Evolutionary conservation across 352 stramenopile genomes (phyloP).

Genomic region (Phytophthora fragariae): DNA sequence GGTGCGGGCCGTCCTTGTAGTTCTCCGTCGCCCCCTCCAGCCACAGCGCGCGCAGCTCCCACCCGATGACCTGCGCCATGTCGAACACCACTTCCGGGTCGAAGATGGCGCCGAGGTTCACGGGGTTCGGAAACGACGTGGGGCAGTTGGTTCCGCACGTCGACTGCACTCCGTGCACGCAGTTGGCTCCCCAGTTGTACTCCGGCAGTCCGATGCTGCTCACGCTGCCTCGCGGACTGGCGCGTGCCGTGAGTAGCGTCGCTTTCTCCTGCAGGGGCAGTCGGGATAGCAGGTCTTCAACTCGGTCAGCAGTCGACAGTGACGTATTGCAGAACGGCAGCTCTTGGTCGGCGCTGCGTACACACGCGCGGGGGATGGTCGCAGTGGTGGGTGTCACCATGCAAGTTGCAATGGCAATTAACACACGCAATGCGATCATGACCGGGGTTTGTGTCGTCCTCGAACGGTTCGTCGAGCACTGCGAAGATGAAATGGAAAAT

Average conservation of each 20-base stretch:
- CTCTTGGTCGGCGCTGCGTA: slow-evolving; percentile 16
- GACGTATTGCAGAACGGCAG: slow-evolving; percentile 54
- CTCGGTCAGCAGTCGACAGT: slow-evolving; percentile 60
- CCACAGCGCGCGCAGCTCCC: slow-evolving; percentile 82
- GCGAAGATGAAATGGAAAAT: too few species aligned
- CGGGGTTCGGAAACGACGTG: slow-evolving; percentile 93
- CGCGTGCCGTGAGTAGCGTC: slow-evolving; percentile 67
- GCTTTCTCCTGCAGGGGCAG: slow-evolving; percentile 80
- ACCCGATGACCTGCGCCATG: slow-evolving; percentile 91
- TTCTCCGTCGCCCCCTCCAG: slow-evolving; percentile 81
- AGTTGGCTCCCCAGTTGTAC: slow-evolving; percentile 96
- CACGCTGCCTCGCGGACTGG: slow-evolving; percentile 77
- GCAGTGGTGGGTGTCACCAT: too few species aligned
- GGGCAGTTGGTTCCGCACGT: slow-evolving; percentile 80
- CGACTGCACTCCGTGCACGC: slow-evolving; percentile 92
- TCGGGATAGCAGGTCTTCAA: slow-evolving; percentile 78
- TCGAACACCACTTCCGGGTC: slow-evolving; percentile 77
- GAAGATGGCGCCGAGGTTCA: slow-evolving; percentile 91
- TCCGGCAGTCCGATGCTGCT: slow-evolving; percentile 82
- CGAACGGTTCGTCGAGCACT: too few species aligned
- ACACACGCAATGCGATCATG: too few species aligned
- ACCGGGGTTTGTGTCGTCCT: too few species aligned
- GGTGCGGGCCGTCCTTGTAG: slow-evolving; percentile 61
- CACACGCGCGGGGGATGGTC: slow-evolving; percentile 56
- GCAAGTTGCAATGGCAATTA: too few species aligned